phyloP scores from a whole-genome alignment of 345 rosid species.

The Limnanthes douglasii region DNA sequence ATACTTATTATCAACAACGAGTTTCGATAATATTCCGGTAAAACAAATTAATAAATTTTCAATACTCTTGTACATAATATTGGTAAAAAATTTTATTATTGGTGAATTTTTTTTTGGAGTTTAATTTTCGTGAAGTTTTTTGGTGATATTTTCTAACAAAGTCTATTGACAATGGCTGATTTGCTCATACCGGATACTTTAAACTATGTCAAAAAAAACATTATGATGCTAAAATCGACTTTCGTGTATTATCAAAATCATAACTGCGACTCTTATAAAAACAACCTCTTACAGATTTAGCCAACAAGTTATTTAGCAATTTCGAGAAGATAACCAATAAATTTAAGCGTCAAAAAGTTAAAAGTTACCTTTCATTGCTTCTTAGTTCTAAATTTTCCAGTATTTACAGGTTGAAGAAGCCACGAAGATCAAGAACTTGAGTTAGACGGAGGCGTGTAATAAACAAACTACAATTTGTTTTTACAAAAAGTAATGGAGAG shows the following conservation, averaged over 20 bases:
- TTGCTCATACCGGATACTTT: constrained; percentile 61
- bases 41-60: too few relatives aligned
- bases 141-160: too few relatives aligned
- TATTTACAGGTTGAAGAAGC: constrained; percentile 59
- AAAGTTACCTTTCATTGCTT: not conserved
- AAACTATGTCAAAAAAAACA: constrained; percentile 64
- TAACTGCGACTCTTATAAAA: constrained; percentile 52
- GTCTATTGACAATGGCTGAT: constrained; percentile 72
- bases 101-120: too few relatives aligned
- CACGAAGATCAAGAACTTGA: constrained; percentile 31
- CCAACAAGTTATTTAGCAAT: constrained; percentile 67
- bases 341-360: not conserved
- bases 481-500: constrained; percentile 57
- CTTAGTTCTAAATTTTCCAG: not conserved
- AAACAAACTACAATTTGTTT: constrained; percentile 34
- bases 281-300: constrained; percentile 56
- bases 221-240: constrained; percentile 65
- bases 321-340: constrained; percentile 40
- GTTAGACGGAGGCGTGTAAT: constrained; percentile 35
- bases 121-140: too few relatives aligned
- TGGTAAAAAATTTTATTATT: too few relatives aligned
- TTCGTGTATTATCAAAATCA: constrained; percentile 53
- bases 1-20: too few relatives aligned
- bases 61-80: too few relatives aligned
- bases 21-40: too few relatives aligned